Base-by-base conservation (phyloP, 2,329 filamentous ascomycete species). In the Trichophyton benhamiae region DNA sequence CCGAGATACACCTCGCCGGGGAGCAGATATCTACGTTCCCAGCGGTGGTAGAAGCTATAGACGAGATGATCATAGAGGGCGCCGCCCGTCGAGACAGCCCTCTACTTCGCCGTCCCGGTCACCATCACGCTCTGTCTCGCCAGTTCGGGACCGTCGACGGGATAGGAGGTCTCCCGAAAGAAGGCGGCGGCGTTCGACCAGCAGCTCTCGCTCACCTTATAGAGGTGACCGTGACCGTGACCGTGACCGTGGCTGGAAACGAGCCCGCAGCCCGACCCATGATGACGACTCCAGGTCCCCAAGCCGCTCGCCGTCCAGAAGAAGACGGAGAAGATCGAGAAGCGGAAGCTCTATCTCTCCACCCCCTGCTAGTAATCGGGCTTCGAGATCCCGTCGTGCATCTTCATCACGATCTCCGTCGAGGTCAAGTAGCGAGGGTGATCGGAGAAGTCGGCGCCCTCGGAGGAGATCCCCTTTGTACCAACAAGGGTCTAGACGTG, bases 11-110 rank as follows among this genome's bases (percentile, higher is more conserved):
- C 76, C 77, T 55, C 74, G 80, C 48, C 79, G 80, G 38, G 78
- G 80, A 60, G 75, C 76, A 62, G 83, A 86, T 69, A 78, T 79
- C 30, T 86, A 85, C 67, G 76, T 83, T 42, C 83, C 83, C 15
- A 68, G 73, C 22, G 76, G 76, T 55, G 66, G 70, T 33, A 70
- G 73, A 55, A 63, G 65, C 68, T 74, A 63, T 55, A 66, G 67
- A 30, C 61, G 70, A 57, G 61, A 67, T 65, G 61, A 68, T 70
- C 63, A 68, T 67, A 68, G 74, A 71, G 70, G 75, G 67, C 69
- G 76, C 61, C 74, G 73, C 11, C 61, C 66, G 44, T 73, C 74
- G 30, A 70, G 68, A 58, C 72, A 72, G 22, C 61, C 64, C n/a
- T 69, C 69, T 25, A 67, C 66, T 38, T 73, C 70, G 22, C 67